phyloP scores from a whole-genome alignment of 345 rosid species.

The Gossypium raimondii region DNA sequence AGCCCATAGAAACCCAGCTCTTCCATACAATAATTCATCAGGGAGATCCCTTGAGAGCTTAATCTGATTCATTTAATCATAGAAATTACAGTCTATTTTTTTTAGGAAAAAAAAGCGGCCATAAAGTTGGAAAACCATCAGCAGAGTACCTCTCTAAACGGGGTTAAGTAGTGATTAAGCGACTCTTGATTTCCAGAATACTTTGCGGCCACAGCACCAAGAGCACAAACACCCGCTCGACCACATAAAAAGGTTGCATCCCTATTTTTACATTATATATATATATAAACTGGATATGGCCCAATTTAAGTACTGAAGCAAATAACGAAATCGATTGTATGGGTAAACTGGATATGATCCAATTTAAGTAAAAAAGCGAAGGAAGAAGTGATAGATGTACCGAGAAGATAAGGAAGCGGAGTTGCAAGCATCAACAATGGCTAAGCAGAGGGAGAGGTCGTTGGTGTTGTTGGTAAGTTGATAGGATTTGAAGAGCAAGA shows the following conservation, averaged over 20 bases:
- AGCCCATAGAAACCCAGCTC: conserved; percentile 63
- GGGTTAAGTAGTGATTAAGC: conserved; percentile 33
- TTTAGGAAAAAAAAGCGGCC: not conserved
- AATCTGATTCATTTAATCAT: conserved; percentile 37
- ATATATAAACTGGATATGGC: not conserved
- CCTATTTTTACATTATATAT: conserved; percentile 24
- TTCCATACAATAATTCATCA: conserved; percentile 57
- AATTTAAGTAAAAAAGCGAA: not conserved
- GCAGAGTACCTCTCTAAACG: conserved; percentile 38
- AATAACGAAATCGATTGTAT: not conserved
- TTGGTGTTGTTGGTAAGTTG: conserved; percentile 24
- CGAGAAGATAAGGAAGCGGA: conserved; percentile 47
- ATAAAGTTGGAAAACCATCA: not conserved
- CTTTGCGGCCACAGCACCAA: conserved; percentile 65
- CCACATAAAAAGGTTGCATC: conserved; percentile 61
- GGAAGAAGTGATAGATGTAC: conserved; percentile 18
- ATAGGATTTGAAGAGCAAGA: conserved; percentile 52
- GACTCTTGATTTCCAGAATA: conserved; percentile 36
- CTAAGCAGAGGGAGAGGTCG: not conserved
- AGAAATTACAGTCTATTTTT: not conserved
- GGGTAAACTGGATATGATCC: not conserved
- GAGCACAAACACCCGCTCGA: conserved; percentile 61
- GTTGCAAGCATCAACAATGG: not conserved
- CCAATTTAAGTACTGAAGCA: not conserved
- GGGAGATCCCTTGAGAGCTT: conserved; percentile 43